These are phyloP conservation scores for Chrysanthemum lavandulifolium DNA, from an alignment of 129 eudicot genomes.

Conservation along the genomic window DNA sequence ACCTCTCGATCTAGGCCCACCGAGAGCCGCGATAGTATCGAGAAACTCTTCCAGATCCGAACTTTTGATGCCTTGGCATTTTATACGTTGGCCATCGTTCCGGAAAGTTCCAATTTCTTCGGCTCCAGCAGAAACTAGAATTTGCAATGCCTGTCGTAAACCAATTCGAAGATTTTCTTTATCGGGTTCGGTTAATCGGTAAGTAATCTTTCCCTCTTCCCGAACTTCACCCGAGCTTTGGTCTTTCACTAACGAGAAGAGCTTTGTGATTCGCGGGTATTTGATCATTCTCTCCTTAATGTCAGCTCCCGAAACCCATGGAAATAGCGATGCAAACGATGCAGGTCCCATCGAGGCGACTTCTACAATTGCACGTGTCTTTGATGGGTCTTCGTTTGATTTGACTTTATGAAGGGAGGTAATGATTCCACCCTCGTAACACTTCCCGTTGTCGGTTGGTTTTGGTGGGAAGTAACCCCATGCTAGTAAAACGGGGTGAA, in stretches of 20 bases:
- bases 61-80: conserved; percentile 39
- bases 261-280: conserved; percentile 55
- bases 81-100: conserved; percentile 75
- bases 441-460: conserved; percentile 33
- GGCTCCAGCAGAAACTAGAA: conserved; percentile 81
- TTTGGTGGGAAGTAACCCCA: conserved; percentile 78
- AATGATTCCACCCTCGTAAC: conserved; percentile 77
- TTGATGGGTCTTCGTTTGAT: conserved; percentile 39
- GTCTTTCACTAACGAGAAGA: conserved; percentile 68
- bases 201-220: conserved; percentile 46
- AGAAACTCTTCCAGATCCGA: conserved; percentile 75
- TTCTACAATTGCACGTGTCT: conserved; percentile 56
- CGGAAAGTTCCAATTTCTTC: conserved; percentile 80
- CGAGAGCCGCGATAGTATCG: conserved; percentile 44
- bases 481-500: conserved; percentile 65
- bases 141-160: conserved; percentile 54
- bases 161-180: conserved; percentile 71
- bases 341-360: conserved; percentile 66
- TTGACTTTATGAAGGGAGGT: conserved; percentile 77
- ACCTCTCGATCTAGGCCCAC: conserved; percentile 60
- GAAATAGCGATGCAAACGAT: conserved; percentile 45
- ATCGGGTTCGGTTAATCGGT: conserved; percentile 46
- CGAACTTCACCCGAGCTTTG: conserved; percentile 68
- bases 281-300: conserved; percentile 56
- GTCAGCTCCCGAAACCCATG: conserved; percentile 77